Evolutionary conservation across 2,329 filamentous ascomycete species (phyloP), one percentile per base, ranked within the genome.

Genomic region (Aspergillus fumigatus): DNA sequence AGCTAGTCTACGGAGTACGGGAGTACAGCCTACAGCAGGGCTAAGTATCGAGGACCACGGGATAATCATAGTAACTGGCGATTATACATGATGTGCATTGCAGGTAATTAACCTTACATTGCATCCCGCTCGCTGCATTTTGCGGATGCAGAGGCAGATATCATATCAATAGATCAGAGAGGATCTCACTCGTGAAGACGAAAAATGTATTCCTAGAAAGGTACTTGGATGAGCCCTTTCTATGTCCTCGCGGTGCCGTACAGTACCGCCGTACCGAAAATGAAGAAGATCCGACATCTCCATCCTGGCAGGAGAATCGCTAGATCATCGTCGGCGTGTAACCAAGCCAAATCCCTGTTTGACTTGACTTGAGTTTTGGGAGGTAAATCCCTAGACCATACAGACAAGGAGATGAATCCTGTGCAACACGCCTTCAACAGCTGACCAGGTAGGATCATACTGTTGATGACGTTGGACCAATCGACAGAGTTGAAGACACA

Each of bases 81-180:
- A 32, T 29, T 51, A 54, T 57, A 45, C 45, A 40, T 40, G 57
- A 58, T 65, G 61, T 61, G 63, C 57, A 47, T 47, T 47, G 62
- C 61, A 63, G 53, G 59, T 60, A 63, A 65, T 61, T 65, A 65
- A 65, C 62, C 62, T 63, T 63, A 65, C 62, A 65, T 65, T 65
- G 62, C 62, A 63, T 60, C 52, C 51, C 59, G 61, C 27, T 61
- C 59, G 56, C 59, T 59, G 60, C 32, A 29, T 17, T 38, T 38
- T 61, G 59, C 59, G 59, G 43, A 47, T 38, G 32, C 32, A 38
- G 32, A 38, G 4, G 25, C 25, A 26, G 25, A 5, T 26, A 26
- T 26, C 10, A 32, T 14, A 6, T 32, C 29, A 32, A 32, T 32
- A 32, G 29, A 29, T 29, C 27, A 10, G 27, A 10, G n/a, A 32